Conservation (phyloP, 2,329 filamentous ascomycete genomes). For the Capronia coronata region DNA sequence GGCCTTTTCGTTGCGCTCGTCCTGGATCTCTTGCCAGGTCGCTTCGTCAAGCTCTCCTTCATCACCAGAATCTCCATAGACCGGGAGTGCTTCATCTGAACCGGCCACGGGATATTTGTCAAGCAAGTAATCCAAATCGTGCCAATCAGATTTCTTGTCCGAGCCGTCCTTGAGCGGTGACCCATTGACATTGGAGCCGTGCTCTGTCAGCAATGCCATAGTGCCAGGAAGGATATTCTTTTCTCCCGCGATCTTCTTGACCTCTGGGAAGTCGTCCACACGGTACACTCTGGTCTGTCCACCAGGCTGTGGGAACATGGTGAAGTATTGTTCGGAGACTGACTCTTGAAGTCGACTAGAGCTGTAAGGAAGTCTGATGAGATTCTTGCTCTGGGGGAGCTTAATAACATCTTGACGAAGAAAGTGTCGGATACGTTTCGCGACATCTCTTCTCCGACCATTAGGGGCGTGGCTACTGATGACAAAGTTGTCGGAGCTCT, state of each 20-base stretch:
- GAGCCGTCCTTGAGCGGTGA: neutral
- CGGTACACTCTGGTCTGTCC: constrained; percentile 9
- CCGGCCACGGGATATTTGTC: constrained; percentile 39
- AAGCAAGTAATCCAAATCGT: constrained; percentile 35
- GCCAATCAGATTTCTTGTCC: neutral
- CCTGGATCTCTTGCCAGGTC: constrained; percentile 57
- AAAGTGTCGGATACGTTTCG: constrained; percentile 15
- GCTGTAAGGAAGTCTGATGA: constrained; percentile 15
- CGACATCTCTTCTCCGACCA: constrained; percentile 20
- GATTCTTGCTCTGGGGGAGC: constrained; percentile 7
- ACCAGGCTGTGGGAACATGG: constrained; percentile 9
- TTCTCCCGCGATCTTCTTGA: neutral
- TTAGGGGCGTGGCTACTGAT: constrained; percentile 24
- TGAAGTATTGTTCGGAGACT: constrained; percentile 18
- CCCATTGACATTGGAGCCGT: neutral
- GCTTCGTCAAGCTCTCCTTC: constrained; percentile 52
- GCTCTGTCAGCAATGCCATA: neutral
- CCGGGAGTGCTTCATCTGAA: constrained; percentile 41
- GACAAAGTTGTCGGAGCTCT: constrained; percentile 11
- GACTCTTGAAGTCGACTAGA: constrained; percentile 1
- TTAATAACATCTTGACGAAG: constrained; percentile 8
- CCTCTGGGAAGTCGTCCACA: constrained; percentile 16
- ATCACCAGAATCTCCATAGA: constrained; percentile 51
- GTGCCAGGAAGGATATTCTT: neutral
- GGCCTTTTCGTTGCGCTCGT: constrained; percentile 43